These are phyloP conservation scores for Penicillium goetzii DNA, from an alignment of 495 filamentous ascomycete species.

Conservation along the genomic window DNA sequence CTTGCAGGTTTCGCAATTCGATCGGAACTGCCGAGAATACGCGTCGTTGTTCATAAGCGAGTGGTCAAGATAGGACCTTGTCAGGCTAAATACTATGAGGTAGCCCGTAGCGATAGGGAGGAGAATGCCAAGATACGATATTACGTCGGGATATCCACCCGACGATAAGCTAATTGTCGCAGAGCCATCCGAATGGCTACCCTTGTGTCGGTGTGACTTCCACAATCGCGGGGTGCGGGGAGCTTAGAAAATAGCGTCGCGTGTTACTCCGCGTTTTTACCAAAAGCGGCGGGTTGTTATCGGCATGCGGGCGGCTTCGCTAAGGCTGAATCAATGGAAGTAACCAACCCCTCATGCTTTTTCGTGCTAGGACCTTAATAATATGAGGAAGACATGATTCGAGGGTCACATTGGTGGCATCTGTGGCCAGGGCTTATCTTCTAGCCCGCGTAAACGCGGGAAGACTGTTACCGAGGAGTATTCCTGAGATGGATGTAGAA, in stretches of 20 bases:
- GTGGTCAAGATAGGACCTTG: background rate
- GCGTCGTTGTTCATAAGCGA: background rate
- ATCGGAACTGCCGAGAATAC: background rate
- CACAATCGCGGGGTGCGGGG: background rate
- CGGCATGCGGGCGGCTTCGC: background rate
- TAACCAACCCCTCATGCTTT: background rate
- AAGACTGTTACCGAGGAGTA: no score
- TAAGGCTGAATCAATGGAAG: background rate
- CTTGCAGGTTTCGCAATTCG: background rate
- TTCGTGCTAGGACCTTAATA: background rate
- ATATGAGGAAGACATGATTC: background rate
- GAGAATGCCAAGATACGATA: slow-evolving; percentile 1
- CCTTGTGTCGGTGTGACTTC: background rate
- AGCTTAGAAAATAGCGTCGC: background rate
- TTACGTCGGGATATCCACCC: background rate
- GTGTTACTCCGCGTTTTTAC: slow-evolving; percentile 30
- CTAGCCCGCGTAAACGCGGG: background rate
- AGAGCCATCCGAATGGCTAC: slow-evolving; percentile 18
- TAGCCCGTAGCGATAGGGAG: slow-evolving; percentile 5
- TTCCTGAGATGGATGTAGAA: background rate
- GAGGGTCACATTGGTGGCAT: slow-evolving; percentile 7
- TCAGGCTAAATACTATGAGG: background rate
- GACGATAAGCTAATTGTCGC: slow-evolving; percentile 18
- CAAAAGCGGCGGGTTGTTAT: slow-evolving; percentile 23
- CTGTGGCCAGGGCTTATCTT: slow-evolving; percentile 12